These are phyloP conservation scores for Lactifluus hygrophoroides DNA, from an alignment of 768 basidiomycete species.

Conservation along the genomic window DNA sequence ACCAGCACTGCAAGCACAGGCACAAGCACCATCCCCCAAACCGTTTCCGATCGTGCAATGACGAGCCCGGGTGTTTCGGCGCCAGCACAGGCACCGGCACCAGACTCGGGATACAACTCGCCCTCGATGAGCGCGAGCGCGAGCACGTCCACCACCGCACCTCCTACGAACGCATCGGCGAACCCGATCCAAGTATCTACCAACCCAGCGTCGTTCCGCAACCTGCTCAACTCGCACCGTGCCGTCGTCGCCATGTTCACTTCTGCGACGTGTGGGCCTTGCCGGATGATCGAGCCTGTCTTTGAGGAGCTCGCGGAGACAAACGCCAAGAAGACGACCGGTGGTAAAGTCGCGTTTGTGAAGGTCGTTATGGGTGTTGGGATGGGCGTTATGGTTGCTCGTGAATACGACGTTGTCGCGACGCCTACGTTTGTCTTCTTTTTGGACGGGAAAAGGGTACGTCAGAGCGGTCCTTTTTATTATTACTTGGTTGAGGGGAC, in stretches of 20 bases:
- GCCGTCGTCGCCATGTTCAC: slow-evolving; percentile 82
- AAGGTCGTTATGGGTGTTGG: slow-evolving; percentile 78
- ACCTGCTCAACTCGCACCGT: slow-evolving; percentile 53
- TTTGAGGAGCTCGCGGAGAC: slow-evolving; percentile 71
- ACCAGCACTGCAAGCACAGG: no score
- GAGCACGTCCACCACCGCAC: no score
- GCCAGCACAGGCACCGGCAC: slow-evolving; percentile 21
- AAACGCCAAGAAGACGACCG: slow-evolving; percentile 32
- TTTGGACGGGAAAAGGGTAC: slow-evolving; percentile 62
- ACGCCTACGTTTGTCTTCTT: slow-evolving; percentile 93
- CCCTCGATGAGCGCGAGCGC: slow-evolving; percentile 40
- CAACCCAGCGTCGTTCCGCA: slow-evolving; percentile 63
- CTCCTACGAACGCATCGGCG: slow-evolving; percentile 27
- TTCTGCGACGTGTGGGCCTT: slow-evolving; percentile 65
- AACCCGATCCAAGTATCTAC: slow-evolving; percentile 65
- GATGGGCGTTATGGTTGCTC: slow-evolving; percentile 49
- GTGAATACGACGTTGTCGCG: slow-evolving; percentile 55
- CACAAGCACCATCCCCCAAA: slow-evolving; percentile 47
- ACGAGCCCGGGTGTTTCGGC: slow-evolving; percentile 9
- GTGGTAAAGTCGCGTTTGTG: slow-evolving; percentile 59
- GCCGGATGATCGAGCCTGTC: slow-evolving; percentile 73
- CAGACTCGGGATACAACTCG: slow-evolving; percentile 24
- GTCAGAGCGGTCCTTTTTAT: neutral
- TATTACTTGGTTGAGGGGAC: neutral
- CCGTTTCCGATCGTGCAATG: slow-evolving; percentile 46